These are phyloP conservation scores for Pichia sp. DNA, from an alignment of 1,139 yeast genomes.

Conservation along the genomic window DNA sequence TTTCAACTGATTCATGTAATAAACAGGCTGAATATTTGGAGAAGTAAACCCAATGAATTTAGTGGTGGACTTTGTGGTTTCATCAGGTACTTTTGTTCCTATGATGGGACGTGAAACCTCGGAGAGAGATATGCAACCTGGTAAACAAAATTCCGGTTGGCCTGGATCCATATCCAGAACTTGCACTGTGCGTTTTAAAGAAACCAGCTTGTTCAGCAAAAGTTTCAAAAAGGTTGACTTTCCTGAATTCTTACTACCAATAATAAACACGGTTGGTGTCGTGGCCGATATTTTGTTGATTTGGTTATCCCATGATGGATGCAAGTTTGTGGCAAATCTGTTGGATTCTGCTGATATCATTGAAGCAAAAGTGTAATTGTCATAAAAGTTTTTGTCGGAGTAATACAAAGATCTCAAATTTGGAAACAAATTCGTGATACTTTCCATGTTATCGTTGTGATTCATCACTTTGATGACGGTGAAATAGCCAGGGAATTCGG, in stretches of 20 bases:
- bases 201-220: slow-evolving; percentile 38
- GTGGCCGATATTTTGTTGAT: slow-evolving; percentile 9
- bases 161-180: slow-evolving; percentile 87
- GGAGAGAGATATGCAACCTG: slow-evolving; percentile 57
- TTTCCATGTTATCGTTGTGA: not conserved
- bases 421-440: not conserved
- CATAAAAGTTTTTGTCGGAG: not conserved
- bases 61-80: not conserved
- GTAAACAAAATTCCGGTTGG: slow-evolving; percentile 72
- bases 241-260: slow-evolving; percentile 75
- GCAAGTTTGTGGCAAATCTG: slow-evolving; percentile 6
- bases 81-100: slow-evolving; percentile 24
- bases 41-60: slow-evolving; percentile 51
- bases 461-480: not conserved
- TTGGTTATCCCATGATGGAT: slow-evolving; percentile 20
- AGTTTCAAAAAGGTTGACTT: slow-evolving; percentile 66
- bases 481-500: no score
- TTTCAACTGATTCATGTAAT: slow-evolving; percentile 41
- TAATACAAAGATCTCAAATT: not conserved
- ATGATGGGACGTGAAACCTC: slow-evolving; percentile 25
- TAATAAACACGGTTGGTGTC: slow-evolving; percentile 23
- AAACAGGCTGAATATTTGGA: slow-evolving; percentile 61
- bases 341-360: slow-evolving; percentile 6
- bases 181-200: slow-evolving; percentile 16
- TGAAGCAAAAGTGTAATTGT: slow-evolving; percentile 11